Evolutionary conservation across 768 basidiomycete species (phyloP).

Genomic region (Phylloporus scabripes): DNA sequence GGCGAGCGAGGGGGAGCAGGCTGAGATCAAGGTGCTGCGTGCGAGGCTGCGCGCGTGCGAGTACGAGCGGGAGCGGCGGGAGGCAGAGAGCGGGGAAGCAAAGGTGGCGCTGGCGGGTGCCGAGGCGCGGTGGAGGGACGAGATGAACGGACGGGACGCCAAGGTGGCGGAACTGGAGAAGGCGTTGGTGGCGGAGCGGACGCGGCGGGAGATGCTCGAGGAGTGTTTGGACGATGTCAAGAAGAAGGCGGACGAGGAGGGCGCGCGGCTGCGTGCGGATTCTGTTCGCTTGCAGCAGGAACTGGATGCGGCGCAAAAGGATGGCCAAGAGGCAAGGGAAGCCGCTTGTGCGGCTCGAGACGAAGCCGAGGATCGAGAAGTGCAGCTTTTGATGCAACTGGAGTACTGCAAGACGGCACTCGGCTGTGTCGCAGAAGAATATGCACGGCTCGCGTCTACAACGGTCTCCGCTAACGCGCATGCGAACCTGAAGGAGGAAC

Average conservation of each 20-base stretch:
- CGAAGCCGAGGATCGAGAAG: conserved; percentile 36
- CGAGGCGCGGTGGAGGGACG: conserved; percentile 51
- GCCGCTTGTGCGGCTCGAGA: conserved; percentile 30
- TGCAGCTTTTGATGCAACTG: conserved; percentile 44
- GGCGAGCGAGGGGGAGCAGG: conserved; percentile 42
- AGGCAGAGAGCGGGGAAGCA: conserved; percentile 45
- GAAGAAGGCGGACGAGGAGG: conserved; percentile 39
- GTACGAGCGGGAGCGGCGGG: conserved; percentile 53
- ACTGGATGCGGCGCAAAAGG: conserved; percentile 34
- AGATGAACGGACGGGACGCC: conserved; percentile 48
- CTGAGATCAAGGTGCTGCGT: conserved; percentile 59
- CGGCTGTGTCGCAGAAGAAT: conserved; percentile 46
- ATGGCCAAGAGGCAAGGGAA: conserved; percentile 32
- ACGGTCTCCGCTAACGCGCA: conserved; percentile 37
- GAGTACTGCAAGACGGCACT: conserved; percentile 46
- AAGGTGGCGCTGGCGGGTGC: conserved; percentile 45
- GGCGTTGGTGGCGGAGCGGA: conserved; percentile 43
- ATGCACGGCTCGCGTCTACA: conserved; percentile 43
- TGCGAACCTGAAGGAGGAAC: conserved; percentile 37
- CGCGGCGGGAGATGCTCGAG: conserved; percentile 45
- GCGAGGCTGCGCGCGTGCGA: conserved; percentile 54
- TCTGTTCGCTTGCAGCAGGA: conserved; percentile 33
- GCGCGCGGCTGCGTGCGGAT: conserved; percentile 30
- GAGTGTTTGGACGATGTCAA: conserved; percentile 38
- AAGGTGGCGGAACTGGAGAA: conserved; percentile 55